phyloP scores from a whole-genome alignment of 352 stramenopile species.

The Blastocystis sp. region DNA sequence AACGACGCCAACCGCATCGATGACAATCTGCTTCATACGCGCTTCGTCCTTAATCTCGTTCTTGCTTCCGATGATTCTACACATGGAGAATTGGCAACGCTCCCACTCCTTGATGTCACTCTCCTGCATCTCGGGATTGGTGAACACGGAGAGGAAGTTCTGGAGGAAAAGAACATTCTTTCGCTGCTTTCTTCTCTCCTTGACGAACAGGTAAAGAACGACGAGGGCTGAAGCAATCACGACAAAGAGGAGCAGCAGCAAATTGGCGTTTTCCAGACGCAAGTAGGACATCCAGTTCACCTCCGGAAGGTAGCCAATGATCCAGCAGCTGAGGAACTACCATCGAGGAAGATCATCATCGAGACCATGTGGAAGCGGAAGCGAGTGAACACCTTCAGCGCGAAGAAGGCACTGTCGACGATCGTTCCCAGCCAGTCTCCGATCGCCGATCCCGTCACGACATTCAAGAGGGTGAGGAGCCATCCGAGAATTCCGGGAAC shows the following conservation, averaged over 20 bases:
- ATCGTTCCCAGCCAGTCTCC: neutral
- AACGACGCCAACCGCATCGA: neutral
- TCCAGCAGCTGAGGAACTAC: conserved; percentile 3
- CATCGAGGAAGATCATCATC: neutral
- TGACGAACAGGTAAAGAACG: neutral
- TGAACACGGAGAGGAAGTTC: conserved; percentile 50
- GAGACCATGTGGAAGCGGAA: conserved; percentile 26
- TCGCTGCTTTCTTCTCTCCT: neutral
- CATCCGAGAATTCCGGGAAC: conserved; percentile 11
- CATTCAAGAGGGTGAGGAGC: conserved; percentile 4
- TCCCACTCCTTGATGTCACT: neutral
- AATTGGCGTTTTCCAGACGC: neutral
- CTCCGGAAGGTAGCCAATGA: neutral
- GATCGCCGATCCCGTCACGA: neutral
- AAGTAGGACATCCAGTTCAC: neutral
- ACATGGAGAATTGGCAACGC: neutral
- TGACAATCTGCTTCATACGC: neutral
- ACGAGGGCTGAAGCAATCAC: neutral
- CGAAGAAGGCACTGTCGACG: conserved; percentile 16
- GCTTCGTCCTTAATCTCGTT: conserved; percentile 18
- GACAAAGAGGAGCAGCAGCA: neutral
- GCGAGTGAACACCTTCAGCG: neutral
- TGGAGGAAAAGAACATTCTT: conserved; percentile 9
- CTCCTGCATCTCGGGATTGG: conserved; percentile 37
- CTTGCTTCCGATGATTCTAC: neutral